Evolutionary conservation across 1,139 yeast species (phyloP).

Genomic region (Casaregolazyma suthepensis): DNA sequence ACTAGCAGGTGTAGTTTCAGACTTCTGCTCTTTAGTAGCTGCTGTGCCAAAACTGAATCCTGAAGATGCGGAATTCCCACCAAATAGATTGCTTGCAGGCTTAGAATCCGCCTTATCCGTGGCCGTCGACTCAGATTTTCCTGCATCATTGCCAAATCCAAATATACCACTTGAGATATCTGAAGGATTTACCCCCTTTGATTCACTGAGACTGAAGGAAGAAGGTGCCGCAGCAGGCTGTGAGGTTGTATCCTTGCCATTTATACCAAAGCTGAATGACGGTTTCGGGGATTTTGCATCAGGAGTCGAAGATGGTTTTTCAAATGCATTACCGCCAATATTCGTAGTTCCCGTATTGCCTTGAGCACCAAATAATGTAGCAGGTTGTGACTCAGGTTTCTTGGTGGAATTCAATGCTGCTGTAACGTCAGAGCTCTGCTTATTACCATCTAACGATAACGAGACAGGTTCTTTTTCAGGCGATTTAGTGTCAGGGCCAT

Average conservation of each 20-base stretch:
- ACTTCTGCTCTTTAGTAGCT: neutral
- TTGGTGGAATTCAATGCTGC: neutral
- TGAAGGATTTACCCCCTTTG: neutral
- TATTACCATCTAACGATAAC: neutral
- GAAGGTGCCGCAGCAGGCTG: neutral
- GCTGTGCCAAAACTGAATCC: slow-evolving; percentile 3
- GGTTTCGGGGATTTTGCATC: neutral
- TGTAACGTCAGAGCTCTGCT: neutral
- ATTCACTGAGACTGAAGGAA: neutral
- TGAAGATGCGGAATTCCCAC: neutral
- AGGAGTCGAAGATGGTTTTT: neutral
- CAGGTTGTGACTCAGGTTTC: neutral
- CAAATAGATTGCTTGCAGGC: neutral
- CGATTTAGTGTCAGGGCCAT: neutral
- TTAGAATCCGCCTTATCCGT: neutral
- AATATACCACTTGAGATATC: neutral
- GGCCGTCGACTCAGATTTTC: neutral
- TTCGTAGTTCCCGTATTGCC: neutral
- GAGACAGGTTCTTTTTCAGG: neutral
- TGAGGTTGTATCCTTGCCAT: neutral
- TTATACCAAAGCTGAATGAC: neutral
- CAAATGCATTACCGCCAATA: neutral
- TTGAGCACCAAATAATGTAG: neutral
- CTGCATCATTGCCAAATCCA: slow-evolving; percentile 2
- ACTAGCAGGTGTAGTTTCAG: neutral